phyloP scores from a whole-genome alignment of 257 asterid genomes.

The Nemophila menziesii region DNA sequence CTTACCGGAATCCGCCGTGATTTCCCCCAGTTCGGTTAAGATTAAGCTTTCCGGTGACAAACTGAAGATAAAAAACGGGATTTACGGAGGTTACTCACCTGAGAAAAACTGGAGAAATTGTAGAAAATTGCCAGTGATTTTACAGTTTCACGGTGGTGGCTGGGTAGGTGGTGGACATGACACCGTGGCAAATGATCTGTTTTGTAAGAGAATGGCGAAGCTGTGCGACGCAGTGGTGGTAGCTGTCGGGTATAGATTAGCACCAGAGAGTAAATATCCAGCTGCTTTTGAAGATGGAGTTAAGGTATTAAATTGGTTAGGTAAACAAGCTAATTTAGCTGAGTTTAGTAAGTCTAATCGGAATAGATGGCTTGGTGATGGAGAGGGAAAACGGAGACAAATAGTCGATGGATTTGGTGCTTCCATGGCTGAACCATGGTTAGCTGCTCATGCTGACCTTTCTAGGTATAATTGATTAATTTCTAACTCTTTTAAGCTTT shows the following conservation, averaged over 20 bases:
- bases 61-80: slow-evolving; percentile 16
- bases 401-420: slow-evolving; percentile 71
- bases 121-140: slow-evolving; percentile 58
- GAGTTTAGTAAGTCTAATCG: slow-evolving; percentile 35
- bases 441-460: slow-evolving; percentile 84
- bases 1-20: slow-evolving; percentile 53
- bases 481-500: neutral
- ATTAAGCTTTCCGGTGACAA: slow-evolving; percentile 14
- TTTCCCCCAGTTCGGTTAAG: slow-evolving; percentile 29
- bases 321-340: slow-evolving; percentile 65
- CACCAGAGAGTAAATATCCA: slow-evolving; percentile 78
- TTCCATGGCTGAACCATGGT: slow-evolving; percentile 67
- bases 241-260: slow-evolving; percentile 78
- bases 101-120: slow-evolving; percentile 31
- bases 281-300: slow-evolving; percentile 86
- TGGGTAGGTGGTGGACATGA: slow-evolving; percentile 72
- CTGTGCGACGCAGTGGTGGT: slow-evolving; percentile 72
- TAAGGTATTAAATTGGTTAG: slow-evolving; percentile 67
- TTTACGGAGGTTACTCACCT: slow-evolving; percentile 64
- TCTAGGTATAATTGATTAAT: slow-evolving; percentile 57
- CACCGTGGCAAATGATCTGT: slow-evolving; percentile 53
- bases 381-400: slow-evolving; percentile 41
- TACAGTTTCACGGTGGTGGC: slow-evolving; percentile 89
- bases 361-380: slow-evolving; percentile 24
- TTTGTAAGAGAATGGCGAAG: slow-evolving; percentile 65